These are phyloP conservation scores for Tricharina praecox DNA, from an alignment of 495 filamentous ascomycete genomes.

Conservation along the genomic window DNA sequence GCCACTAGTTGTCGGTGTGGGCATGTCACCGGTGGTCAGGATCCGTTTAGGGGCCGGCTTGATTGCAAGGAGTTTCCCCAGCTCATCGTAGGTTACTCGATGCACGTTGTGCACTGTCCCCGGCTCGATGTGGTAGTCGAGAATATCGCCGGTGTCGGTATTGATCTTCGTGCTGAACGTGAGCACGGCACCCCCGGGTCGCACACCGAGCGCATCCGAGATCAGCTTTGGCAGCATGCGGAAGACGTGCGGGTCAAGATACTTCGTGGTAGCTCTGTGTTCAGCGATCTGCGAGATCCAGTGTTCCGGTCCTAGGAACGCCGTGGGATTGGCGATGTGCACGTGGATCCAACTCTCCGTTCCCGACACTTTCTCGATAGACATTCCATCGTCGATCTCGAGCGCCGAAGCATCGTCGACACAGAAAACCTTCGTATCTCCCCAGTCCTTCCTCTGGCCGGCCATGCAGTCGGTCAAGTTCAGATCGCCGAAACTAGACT, in stretches of 20 bases:
- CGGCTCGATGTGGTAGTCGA: constrained; percentile 55
- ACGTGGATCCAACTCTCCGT: constrained; percentile 67
- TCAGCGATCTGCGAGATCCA: constrained; percentile 47
- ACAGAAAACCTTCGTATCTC: constrained; percentile 55
- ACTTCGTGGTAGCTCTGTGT: constrained; percentile 46
- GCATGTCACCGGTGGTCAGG: background rate
- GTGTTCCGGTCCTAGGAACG: constrained; percentile 47
- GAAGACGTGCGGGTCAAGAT: constrained; percentile 53
- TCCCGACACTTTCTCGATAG: constrained; percentile 46
- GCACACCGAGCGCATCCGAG: constrained; percentile 46
- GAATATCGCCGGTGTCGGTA: constrained; percentile 41
- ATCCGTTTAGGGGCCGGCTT: constrained; percentile 1
- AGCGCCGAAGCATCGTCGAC: constrained; percentile 55
- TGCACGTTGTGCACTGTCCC: constrained; percentile 56
- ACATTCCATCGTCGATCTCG: constrained; percentile 84
- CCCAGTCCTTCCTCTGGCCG: constrained; percentile 52
- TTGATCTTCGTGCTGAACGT: constrained; percentile 68
- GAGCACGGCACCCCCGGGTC: constrained; percentile 46
- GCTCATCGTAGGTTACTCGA: constrained; percentile 45
- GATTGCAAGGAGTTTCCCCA: constrained; percentile 36
- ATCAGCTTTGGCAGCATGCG: constrained; percentile 53
- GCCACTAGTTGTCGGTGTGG: too few species aligned
- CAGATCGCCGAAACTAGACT: constrained; percentile 15
- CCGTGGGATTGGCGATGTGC: constrained; percentile 85
- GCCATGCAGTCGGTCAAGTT: constrained; percentile 37